Evolutionary conservation across 148 eudicot species (phyloP).

Genomic region (Silene latifolia): DNA sequence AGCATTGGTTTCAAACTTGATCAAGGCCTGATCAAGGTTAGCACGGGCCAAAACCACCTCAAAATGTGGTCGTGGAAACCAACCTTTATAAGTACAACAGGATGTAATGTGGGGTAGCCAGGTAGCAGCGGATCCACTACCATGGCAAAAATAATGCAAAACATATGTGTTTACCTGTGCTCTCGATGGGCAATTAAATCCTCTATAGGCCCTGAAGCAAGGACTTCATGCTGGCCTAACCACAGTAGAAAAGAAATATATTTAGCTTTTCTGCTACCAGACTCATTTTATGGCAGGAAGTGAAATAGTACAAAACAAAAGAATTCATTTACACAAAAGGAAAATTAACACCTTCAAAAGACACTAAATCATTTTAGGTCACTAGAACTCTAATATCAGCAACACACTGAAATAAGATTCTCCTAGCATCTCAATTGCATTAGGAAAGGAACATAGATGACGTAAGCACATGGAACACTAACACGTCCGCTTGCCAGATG

Average conservation of each 20-base stretch:
- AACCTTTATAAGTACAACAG: not conserved
- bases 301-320: not conserved
- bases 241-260: slow-evolving; percentile 11
- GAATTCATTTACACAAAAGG: not conserved
- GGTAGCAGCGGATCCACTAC: not conserved
- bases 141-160: slow-evolving; percentile 13
- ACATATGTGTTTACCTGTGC: slow-evolving; percentile 62
- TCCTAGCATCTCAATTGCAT: slow-evolving; percentile 3
- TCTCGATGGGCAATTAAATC: slow-evolving; percentile 98
- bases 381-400: not conserved
- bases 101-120: not conserved
- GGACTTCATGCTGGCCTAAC: slow-evolving; percentile 95
- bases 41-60: not conserved
- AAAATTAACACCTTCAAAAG: slow-evolving; percentile 8
- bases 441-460: not conserved
- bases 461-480: not conserved
- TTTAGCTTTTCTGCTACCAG: slow-evolving; percentile 7
- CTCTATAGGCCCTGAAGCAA: slow-evolving; percentile 99
- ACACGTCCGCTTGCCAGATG: too few species aligned
- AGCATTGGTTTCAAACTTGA: not conserved
- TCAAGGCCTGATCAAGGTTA: not conserved
- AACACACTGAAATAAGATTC: not conserved
- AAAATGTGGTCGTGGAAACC: not conserved
- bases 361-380: not conserved
- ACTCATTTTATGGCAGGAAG: not conserved